Percentiles rank a stretch among this genome's conserved stretches.
Evolutionary conservation across 495 filamentous ascomycete species (phyloP).

Genomic region (Hyaloscypha finlandica): DNA sequence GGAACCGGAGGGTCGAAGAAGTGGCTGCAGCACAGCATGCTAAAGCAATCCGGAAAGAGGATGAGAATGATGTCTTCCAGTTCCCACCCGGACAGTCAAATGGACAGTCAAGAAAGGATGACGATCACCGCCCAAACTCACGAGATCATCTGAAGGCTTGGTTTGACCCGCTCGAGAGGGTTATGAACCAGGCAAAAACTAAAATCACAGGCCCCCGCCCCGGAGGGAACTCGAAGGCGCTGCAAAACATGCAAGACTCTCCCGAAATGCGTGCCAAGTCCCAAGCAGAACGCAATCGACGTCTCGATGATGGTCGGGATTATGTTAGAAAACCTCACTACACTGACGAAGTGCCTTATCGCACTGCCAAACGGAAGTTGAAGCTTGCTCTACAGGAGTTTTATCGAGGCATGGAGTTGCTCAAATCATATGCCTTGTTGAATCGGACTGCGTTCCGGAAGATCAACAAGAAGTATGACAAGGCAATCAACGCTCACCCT

Average conservation of each 20-base stretch:
- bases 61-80: constrained; percentile 12
- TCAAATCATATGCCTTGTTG: constrained; percentile 86
- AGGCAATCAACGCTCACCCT: constrained; percentile 75
- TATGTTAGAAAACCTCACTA: constrained; percentile 57
- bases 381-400: constrained; percentile 90
- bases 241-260: constrained; percentile 24
- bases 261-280: constrained; percentile 21
- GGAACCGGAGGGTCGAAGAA: constrained; percentile 74
- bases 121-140: constrained; percentile 20
- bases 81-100: not conserved
- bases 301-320: constrained; percentile 55
- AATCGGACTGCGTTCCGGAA: constrained; percentile 95
- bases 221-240: constrained; percentile 30
- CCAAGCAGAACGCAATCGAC: constrained; percentile 14
- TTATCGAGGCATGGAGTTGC: constrained; percentile 85
- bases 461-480: constrained; percentile 99
- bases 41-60: constrained; percentile 23
- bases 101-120: constrained; percentile 21
- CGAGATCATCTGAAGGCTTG: constrained; percentile 26
- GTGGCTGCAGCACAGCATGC: constrained; percentile 47
- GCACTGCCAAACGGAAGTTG: constrained; percentile 84
- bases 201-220: constrained; percentile 22
- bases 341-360: constrained; percentile 68
- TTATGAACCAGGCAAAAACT: constrained; percentile 24
- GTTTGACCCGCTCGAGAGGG: constrained; percentile 29